Percentiles rank a stretch among this genome's conserved stretches.
Evolutionary conservation across 345 rosid genomes (phyloP).

Genomic region (Orychophragmus violaceus): DNA sequence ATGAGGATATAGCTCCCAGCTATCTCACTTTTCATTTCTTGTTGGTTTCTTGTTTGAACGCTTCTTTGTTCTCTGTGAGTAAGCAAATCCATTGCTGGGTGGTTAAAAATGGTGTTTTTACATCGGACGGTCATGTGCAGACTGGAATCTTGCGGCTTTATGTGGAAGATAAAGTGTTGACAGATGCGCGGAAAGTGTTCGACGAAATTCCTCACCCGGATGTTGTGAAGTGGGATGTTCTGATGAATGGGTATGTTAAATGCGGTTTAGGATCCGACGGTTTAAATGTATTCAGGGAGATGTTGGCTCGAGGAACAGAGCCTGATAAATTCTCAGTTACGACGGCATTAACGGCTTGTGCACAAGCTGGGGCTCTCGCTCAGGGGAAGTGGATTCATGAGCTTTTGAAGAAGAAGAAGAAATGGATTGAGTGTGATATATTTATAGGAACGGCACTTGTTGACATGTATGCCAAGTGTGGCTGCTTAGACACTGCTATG

Average conservation of each 20-base stretch:
- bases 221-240: slow-evolving; percentile 51
- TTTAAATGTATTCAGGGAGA: slow-evolving; percentile 36
- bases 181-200: slow-evolving; percentile 42
- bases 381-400: slow-evolving; percentile 63
- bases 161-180: slow-evolving; percentile 12
- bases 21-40: slow-evolving; percentile 44
- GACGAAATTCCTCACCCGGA: slow-evolving; percentile 50
- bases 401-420: slow-evolving; percentile 34
- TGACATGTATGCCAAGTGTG: slow-evolving; percentile 64
- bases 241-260: slow-evolving; percentile 43
- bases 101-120: slow-evolving; percentile 36
- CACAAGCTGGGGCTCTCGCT: slow-evolving; percentile 41
- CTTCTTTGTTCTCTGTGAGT: slow-evolving; percentile 21
- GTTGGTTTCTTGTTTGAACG: slow-evolving; percentile 36
- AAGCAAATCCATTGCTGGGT: slow-evolving; percentile 46
- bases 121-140: slow-evolving; percentile 47
- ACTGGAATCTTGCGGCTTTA: slow-evolving; percentile 39
- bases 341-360: slow-evolving; percentile 48
- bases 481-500: slow-evolving; percentile 39
- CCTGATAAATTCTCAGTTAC: slow-evolving; percentile 49
- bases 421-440: slow-evolving; percentile 33
- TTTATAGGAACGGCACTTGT: slow-evolving; percentile 49
- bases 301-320: slow-evolving; percentile 42
- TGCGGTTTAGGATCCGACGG: slow-evolving; percentile 32
- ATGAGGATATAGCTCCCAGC: slow-evolving; percentile 26